Evolutionary conservation across 2,329 filamentous ascomycete species (phyloP).

Genomic region (Tolypocladium cylindrosporum): DNA sequence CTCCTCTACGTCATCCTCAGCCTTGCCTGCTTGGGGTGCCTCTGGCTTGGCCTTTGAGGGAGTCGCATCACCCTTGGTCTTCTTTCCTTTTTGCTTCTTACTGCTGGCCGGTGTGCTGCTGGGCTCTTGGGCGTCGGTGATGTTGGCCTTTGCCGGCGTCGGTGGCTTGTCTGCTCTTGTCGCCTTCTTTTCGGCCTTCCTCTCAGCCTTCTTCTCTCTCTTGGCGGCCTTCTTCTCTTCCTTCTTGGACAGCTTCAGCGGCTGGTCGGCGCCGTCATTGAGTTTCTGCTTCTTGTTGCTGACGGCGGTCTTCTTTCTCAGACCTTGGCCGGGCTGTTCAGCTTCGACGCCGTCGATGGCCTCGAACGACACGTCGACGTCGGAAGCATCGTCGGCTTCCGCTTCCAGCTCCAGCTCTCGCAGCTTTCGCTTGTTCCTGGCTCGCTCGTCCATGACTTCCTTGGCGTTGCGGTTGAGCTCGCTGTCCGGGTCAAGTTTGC

Average conservation of each 20-base stretch:
- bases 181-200: conserved; percentile 18
- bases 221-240: conserved; percentile 42
- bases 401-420: conserved; percentile 48
- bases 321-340: conserved; percentile 54
- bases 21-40: background rate
- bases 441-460: conserved; percentile 79
- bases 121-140: conserved; percentile 5
- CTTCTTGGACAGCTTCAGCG: conserved; percentile 38
- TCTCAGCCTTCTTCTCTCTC: conserved; percentile 31
- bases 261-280: conserved; percentile 24
- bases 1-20: conserved; percentile 6
- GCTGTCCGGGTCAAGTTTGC: conserved; percentile 85
- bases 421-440: conserved; percentile 70
- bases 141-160: conserved; percentile 8
- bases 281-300: conserved; percentile 49
- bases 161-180: conserved; percentile 15
- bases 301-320: conserved; percentile 36
- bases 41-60: conserved; percentile 9
- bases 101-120: conserved; percentile 10
- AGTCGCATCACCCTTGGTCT: conserved; percentile 9
- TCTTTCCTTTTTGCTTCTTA: conserved; percentile 16
- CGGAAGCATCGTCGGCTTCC: conserved; percentile 31
- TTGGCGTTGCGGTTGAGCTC: conserved; percentile 72
- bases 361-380: conserved; percentile 33
- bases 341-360: conserved; percentile 43